Base-by-base conservation (phyloP, 176 grass and related monocot species). In the Aegilops umbellulata region DNA sequence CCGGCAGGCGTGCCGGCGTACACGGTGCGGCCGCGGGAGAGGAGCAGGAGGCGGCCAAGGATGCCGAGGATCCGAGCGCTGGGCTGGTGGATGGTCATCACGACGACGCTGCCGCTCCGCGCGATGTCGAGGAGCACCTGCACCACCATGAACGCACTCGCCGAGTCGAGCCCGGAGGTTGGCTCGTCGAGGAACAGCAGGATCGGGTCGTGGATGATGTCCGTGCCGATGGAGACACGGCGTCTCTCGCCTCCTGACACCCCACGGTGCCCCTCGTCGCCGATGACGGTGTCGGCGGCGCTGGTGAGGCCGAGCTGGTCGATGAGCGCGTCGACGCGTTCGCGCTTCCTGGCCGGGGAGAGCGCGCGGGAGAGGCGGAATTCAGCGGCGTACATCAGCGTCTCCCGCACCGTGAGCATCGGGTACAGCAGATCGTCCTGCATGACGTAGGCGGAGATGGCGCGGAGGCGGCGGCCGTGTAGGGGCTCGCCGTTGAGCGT, bases 361-460 rank as follows among this genome's bases (percentile, higher is more conserved):
- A 98, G 93, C 26, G 91, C 65, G 2, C 92, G 83, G 1, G 93
- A 90, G 25, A 98, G 93, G 25, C 96, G 92, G 86, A 98, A 94
- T 82, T 95, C 92, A 15, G 96, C 96, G 46, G 96, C 84, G 86
- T 84, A 98, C 22, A 73, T 46, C 12, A 98, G 86, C 26, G 96
- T 98, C 89, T 98, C 96, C 23, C 91, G 78, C 15, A 95, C 96
- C 0, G 93, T 98, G 26, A 98, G 96, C 96, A 98, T 98, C 65
- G 96, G 92, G 83, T 86, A 98, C 3, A 98, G 82, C 22, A 98
- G 90, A 60, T 98, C 93, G 81, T 98, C 96, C 86, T 98, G 96
- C 96, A 95, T 98, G 2, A 98, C 93, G 84, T 98, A 89, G 5
- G 96, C 90, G 0, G 96, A 92, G 83, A 98, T 98, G 61, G 80